Percentiles rank a stretch among this genome's conserved stretches.
These are phyloP conservation scores for Apostasia shenzhenica DNA, from an alignment of 106 monocot genomes.

Conservation along the genomic window DNA sequence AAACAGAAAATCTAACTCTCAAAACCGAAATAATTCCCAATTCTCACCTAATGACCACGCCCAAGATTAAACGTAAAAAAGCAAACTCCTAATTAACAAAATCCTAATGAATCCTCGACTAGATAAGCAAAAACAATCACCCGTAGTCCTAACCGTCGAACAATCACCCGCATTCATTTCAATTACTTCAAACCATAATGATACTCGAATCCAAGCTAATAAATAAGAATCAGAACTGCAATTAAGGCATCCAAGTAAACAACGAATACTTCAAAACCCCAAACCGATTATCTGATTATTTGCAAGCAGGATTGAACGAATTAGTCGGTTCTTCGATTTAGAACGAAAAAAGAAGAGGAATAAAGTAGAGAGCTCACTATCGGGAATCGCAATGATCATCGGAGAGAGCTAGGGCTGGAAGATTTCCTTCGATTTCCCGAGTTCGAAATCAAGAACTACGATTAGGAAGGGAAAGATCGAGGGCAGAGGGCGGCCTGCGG, in stretches of 20 bases:
- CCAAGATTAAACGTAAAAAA: neutral
- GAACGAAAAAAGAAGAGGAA: neutral
- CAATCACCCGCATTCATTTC: neutral
- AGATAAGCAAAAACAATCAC: neutral
- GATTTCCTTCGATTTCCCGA: neutral
- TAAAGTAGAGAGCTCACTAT: neutral
- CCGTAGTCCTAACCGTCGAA: neutral
- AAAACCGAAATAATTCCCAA: neutral
- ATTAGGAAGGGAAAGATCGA: neutral
- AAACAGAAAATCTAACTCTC: neutral
- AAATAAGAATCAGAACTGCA: neutral
- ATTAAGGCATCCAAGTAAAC: slow-evolving; percentile 5
- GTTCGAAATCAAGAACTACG: neutral
- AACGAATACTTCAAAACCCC: neutral
- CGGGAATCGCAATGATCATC: slow-evolving; percentile 1
- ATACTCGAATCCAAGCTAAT: neutral
- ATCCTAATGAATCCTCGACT: neutral
- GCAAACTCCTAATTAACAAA: neutral
- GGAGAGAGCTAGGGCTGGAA: neutral
- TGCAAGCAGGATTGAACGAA: neutral
- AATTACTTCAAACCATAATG: slow-evolving; percentile 2
- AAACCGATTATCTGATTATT: neutral
- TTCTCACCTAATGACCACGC: neutral
- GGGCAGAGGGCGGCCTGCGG: neutral
- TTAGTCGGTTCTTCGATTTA: neutral